Evolutionary conservation across 805 yeast species (phyloP), one percentile per base, ranked within the genome.

Genomic region (Kodamaea kakaduensis): DNA sequence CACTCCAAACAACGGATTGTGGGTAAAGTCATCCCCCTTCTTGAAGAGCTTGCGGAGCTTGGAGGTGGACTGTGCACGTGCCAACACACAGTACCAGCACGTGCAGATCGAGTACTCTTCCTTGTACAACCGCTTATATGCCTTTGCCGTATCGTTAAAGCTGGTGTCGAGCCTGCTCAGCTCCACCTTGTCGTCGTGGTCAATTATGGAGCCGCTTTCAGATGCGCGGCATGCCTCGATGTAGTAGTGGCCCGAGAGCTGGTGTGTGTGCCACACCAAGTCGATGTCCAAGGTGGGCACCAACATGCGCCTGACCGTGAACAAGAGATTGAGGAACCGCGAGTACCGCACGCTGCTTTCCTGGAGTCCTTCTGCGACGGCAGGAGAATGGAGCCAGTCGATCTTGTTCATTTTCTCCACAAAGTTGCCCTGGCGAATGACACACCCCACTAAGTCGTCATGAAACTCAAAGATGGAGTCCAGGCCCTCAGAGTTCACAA

Each of bases 231-330:
- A 44, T 16, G 40, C 44, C 6, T 13, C 21, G 20, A 47, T 39
- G 35, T 55, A 53, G 14, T 36, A 23, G 27, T 28, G 31, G 32
- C 41, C 34, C 6, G 44, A 28, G 9, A 56, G 40, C 23, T 51
- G 57, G 34, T 56, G 59, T 3, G 61, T 56, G 28, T 49, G 58
- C 61, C 61, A 54, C 3, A 54, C 25, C 26, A 56, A 40, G 25
- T 55, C 59, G 18, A 56, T 51, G 25, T 56, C 60, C 30, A 56
- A 41, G 2, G 59, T 53, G 1, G 61, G 60, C 1, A 54, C 53
- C 15, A 45, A 26, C 41, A 36, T 43, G 2, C 17, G 25, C 20
- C 28, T 38, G 20, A 24, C 14, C 2, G 9, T 3, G 2, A 35
- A 27, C 6, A 43, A 25, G 15, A 41, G 16, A 13, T 25, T 17